Evolutionary conservation across 495 filamentous ascomycete species (phyloP), one percentile per base, ranked within the genome.

Genomic region (Astrocystis sublimbata): DNA sequence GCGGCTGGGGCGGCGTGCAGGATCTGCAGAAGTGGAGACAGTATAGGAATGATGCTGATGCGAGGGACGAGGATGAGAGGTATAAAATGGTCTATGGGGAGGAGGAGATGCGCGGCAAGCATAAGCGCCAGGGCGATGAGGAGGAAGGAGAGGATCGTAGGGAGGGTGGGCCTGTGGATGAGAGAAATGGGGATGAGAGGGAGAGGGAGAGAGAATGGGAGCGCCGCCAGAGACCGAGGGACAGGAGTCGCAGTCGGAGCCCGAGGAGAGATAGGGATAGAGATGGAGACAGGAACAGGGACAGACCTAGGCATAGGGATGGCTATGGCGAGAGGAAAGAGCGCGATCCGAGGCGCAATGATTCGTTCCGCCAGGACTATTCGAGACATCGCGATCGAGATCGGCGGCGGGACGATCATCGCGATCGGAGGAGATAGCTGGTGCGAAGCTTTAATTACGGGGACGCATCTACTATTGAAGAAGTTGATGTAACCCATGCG

Each of bases 1-100:
- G 93, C 36, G 92, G 92, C 13, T 98, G 96, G 79, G 94, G 96
- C 61, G 94, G 94, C 54, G 89, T 97, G 19, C 85, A 85, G 38
- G 83, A 86, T 61, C 76, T 98, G 49, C 92, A 98, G 77, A 92
- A 92, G 80, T 89, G 91, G 77, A 83, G 89, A 50, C 92, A 98
- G 65, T 98, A 97, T 70, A 84, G 92, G 58, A 86, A 86, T 21
- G 88, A 89, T 24, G 85, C 89, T 24, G 85, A 88, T n/a, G 68
- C 74, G 31, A 73, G 71, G 26, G 50, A 41, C 17, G 72, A 65
- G n/a, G 75, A 78, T 12, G 74, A 83, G 46, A 76, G 82, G 13
- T 92, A 94, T 68, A 80, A 81, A 23, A 93, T 96, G 86, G 86
- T 98, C 2, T 90, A 94, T 75, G 90, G 96, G 64, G 87, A 88